Percentiles rank a stretch among this genome's conserved stretches.
Evolutionary conservation across 2,329 filamentous ascomycete genomes (phyloP).

Genomic region (Arthrinium puccinioides): DNA sequence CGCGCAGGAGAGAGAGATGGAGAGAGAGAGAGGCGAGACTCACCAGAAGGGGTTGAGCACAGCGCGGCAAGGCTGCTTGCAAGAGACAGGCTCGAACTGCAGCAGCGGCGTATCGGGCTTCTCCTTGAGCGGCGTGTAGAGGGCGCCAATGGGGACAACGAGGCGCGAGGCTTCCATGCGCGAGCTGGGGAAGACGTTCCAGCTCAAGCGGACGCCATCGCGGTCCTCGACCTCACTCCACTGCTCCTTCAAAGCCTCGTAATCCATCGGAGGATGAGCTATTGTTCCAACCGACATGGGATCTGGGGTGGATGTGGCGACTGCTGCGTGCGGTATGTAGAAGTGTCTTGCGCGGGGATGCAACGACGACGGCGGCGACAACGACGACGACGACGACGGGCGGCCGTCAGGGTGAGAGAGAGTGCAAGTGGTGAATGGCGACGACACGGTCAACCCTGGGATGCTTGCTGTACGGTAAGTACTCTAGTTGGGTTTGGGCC

Average conservation of each 20-base stretch:
- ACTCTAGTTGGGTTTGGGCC: no score
- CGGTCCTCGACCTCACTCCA: slow-evolving; percentile 96
- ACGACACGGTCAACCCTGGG: no score
- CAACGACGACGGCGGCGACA: no score
- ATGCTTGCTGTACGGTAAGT: no score
- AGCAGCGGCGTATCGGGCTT: slow-evolving; percentile 83
- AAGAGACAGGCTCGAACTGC: slow-evolving; percentile 93
- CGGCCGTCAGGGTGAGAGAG: no score
- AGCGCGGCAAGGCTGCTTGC: slow-evolving; percentile 91
- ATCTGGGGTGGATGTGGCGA: no score
- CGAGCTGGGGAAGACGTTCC: slow-evolving; percentile 98
- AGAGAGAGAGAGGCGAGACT: slow-evolving; percentile 18
- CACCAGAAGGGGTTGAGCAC: slow-evolving; percentile 97
- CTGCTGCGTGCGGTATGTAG: no score
- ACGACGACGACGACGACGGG: no score
- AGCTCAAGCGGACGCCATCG: slow-evolving; percentile 92
- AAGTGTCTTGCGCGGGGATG: no score
- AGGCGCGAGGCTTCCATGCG: slow-evolving; percentile 96
- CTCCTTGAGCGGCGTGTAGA: slow-evolving; percentile 95
- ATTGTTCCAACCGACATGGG: no score
- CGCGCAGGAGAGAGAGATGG: neutral
- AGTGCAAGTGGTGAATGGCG: no score
- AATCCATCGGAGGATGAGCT: slow-evolving; percentile 74
- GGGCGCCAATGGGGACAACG: slow-evolving; percentile 90
- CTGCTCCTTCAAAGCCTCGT: slow-evolving; percentile 87